Evolutionary conservation across 345 rosid species (phyloP).

Genomic region (Pistacia atlantica): DNA sequence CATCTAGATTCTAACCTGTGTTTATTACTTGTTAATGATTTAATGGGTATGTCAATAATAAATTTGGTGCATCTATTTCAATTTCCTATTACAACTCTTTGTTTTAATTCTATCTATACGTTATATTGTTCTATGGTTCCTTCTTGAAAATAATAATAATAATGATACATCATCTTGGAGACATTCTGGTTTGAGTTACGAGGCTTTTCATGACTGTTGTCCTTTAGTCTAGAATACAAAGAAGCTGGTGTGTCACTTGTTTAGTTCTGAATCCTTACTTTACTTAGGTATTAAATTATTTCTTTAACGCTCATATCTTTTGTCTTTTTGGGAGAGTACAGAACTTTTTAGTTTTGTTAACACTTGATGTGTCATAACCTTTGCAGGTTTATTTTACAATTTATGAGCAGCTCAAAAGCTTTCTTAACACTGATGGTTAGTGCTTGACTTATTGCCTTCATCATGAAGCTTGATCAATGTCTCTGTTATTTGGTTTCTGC

Average conservation of each 20-base stretch:
- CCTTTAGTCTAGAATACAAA: neutral
- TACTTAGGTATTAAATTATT: neutral
- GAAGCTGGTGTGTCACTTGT: neutral
- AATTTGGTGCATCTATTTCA: neutral
- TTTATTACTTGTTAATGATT: neutral
- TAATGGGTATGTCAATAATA: neutral
- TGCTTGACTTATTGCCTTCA: constrained; percentile 16
- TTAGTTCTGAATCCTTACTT: neutral
- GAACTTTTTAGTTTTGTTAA: constrained; percentile 10
- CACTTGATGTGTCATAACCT: constrained; percentile 12
- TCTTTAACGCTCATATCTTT: neutral
- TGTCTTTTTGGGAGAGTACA: neutral
- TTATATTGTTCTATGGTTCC: neutral
- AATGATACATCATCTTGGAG: too few relatives aligned
- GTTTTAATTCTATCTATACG: neutral
- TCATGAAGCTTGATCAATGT: neutral
- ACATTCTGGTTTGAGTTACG: neutral
- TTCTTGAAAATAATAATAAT: neutral
- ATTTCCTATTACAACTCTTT: neutral
- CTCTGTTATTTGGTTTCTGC: neutral
- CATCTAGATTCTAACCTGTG: neutral
- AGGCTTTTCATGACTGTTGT: neutral
- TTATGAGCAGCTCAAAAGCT: constrained; percentile 79
- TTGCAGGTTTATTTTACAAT: constrained; percentile 82
- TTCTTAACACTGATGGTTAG: constrained; percentile 59